Base-by-base conservation (phyloP, 345 rosid genomes). In the Luvunga scandens region DNA sequence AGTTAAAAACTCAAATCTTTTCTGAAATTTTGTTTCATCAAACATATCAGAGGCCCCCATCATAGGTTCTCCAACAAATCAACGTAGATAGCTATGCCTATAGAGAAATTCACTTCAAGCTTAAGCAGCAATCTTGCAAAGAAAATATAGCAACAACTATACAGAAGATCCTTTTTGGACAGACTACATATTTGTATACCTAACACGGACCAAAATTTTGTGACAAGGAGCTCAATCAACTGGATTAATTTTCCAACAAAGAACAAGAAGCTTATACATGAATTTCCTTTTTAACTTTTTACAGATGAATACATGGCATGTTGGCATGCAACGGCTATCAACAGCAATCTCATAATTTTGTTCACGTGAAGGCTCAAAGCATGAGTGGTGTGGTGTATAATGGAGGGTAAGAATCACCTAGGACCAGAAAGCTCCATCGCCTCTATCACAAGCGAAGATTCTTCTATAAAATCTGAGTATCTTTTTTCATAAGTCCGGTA, bases 381-480 rank as follows among this genome's bases (percentile, higher is more conserved):
- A 50, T 59, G 24, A 31, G 63, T 55, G 42, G 45, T 53, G 61
- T 2, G 55, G 16, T 36, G 6, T 27, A 42, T 27, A 6, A 67
- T 13, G 27, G 21, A 14, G 48, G 38, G 4, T 1, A 59, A 2
- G 24, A 7, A 65, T 91, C 87, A 95, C 81, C 98, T 81, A 45
- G 98, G 98, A 8, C 98, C 98, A 0, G 98, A 95, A 72, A 95
- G 98, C 86, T 95, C 98, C 92, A 95, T 93, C 61, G 98, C 98
- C 87, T 95, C 98, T 2, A 93, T 78, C 42, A 93, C 94, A 38
- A 95, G 95, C 39, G 98, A 95, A 14, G 97, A 92, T 78, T 95
- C 98, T 75, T 95, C 97, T 48, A 95, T 92, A 66, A 80, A 92
- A 81, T 95, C 97, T 0, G 95, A 90, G 81, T 95, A 95, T 80